Evolutionary conservation across 2,329 filamentous ascomycete species (phyloP).

Genomic region (Podosphaera fusca): DNA sequence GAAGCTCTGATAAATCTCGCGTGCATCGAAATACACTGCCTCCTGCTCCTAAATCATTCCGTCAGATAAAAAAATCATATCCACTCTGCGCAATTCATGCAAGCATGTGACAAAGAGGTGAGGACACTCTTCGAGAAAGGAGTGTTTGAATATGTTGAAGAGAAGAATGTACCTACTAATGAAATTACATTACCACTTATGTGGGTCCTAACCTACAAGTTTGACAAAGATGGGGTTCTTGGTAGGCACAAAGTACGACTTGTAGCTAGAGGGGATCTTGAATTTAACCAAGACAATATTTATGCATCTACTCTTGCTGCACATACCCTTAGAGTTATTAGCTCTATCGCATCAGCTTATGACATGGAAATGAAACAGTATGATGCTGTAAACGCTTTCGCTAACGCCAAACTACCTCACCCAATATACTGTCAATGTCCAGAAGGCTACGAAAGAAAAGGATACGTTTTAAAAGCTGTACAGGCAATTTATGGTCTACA

Average conservation of each 20-base stretch:
- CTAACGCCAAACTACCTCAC: not conserved
- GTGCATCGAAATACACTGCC: not conserved
- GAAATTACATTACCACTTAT: not conserved
- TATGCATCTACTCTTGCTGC: no score
- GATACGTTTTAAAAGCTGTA: not conserved
- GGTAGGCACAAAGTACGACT: slow-evolving; percentile 8
- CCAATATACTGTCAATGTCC: not conserved
- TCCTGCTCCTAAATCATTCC: not conserved
- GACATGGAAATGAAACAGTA: not conserved
- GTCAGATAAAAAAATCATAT: not conserved
- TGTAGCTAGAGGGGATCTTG: slow-evolving; percentile 5
- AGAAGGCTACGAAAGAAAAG: not conserved
- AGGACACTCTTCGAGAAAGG: no score
- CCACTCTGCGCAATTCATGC: not conserved
- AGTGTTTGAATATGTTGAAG: no score
- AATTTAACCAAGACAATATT: no score
- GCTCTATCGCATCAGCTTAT: not conserved
- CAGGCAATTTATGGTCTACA: not conserved
- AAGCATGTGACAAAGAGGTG: not conserved
- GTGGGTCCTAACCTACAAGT: slow-evolving; percentile 5
- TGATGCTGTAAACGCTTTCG: not conserved
- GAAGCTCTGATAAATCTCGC: not conserved
- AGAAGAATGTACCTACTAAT: not conserved
- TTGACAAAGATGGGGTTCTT: slow-evolving; percentile 8
- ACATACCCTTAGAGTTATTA: no score